Evolutionary conservation across 129 eudicot species (phyloP).

Genomic region (Pittosporum tobira): DNA sequence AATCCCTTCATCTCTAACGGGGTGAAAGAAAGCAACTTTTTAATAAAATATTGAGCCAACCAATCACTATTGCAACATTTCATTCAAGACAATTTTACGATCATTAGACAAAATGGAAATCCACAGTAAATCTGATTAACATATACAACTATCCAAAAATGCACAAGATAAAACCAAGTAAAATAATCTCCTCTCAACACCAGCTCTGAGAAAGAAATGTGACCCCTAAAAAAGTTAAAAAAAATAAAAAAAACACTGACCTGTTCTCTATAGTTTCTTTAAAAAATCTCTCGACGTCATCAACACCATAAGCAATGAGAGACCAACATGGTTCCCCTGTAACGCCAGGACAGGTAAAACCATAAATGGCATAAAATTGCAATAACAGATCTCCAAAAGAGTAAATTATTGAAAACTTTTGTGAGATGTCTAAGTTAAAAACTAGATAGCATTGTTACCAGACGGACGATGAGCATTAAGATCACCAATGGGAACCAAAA

Average conservation of each 20-base stretch:
- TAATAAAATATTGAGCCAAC: constrained; percentile 2
- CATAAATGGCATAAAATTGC: not conserved
- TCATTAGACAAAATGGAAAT: too few species aligned
- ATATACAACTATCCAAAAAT: not conserved
- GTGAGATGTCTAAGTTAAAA: not conserved
- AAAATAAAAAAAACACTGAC: constrained; percentile 21
- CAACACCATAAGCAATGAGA: constrained; percentile 50
- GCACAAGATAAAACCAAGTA: constrained; percentile 1
- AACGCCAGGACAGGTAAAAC: constrained; percentile 13
- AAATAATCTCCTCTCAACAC: not conserved
- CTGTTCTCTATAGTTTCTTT: constrained; percentile 82
- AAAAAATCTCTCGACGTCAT: constrained; percentile 77
- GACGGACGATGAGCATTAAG: constrained; percentile 53
- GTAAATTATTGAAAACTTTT: not conserved
- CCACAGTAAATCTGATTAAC: too few species aligned
- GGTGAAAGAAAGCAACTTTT: constrained; percentile 9
- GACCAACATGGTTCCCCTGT: constrained; percentile 97
- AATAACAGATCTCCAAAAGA: not conserved
- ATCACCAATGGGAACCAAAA: constrained; percentile 77
- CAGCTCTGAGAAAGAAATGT: not conserved
- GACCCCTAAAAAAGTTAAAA: too few species aligned
- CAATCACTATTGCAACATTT: not conserved
- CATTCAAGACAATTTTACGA: not conserved
- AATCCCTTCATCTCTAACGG: constrained; percentile 80
- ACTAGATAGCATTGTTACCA: constrained; percentile 24